Base-by-base conservation (phyloP, 2,329 filamentous ascomycete genomes). In the Exserohilum rostratum region DNA sequence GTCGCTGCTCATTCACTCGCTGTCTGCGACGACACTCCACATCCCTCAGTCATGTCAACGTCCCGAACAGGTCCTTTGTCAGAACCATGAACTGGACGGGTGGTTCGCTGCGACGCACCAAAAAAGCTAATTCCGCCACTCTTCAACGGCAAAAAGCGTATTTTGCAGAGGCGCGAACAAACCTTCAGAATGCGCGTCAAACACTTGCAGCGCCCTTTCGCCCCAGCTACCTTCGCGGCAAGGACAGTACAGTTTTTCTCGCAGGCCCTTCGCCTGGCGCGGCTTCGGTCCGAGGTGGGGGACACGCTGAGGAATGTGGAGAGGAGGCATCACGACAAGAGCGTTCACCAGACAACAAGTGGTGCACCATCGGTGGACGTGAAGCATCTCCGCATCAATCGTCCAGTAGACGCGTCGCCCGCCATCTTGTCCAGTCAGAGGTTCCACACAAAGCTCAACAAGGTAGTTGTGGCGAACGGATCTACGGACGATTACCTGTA, bases 1-100 rank as follows among this genome's bases (percentile, higher is more conserved):
- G 18, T 34, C 18, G 43, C 20, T n/a, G n/a, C n/a, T n/a, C 13
- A 25, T 33, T 25, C 20, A 5, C 34, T 35, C 31, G 30, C 30
- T 17, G 12, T 10, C 13, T 18, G 18, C 30, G 13, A n/a, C 9
- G 5, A 11, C 13, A 13, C 11, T 17, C 30, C 31, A 20, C 43
- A 12, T 7, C 3, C 13, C 20, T 31, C 10, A 9, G 17, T 22
- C 47, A 39, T 15, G 18, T n/a, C 15, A 15, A 48, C 22, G 15
- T 29, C 10, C 6, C n/a, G 18, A 17, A 37, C 18, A 38, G 4
- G 10, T 5, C 6, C 3, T 25, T 22, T 13, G 11, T 20, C 12
- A 2, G 33, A 31, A 40, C 35, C 12, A 82, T 82, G 80, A 80
- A 81, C 50, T 82, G 80, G 80, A 81, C 78, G 0, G 80, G 80